Evolutionary conservation across 345 rosid genomes (phyloP).

Genomic region (Eucalyptus caleyi): DNA sequence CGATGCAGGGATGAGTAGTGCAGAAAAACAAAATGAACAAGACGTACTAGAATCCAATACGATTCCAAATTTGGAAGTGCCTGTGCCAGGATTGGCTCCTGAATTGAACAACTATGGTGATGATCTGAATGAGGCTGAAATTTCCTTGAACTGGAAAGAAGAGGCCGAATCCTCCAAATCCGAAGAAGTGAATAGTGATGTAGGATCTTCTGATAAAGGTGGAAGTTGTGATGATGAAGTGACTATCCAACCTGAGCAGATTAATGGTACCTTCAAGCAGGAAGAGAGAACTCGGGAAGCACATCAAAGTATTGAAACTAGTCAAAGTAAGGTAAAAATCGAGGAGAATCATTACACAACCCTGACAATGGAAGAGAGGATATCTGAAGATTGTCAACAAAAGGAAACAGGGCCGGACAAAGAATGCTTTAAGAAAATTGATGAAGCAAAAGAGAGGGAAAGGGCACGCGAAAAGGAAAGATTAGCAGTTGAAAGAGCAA

Average conservation of each 20-base stretch:
- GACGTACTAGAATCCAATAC: conserved; percentile 4
- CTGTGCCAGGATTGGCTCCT: conserved; percentile 16
- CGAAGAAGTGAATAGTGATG: background rate
- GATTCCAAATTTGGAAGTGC: conserved; percentile 13
- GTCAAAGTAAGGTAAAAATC: conserved; percentile 8
- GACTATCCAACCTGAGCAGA: background rate
- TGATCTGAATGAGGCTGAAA: conserved; percentile 1
- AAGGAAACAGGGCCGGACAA: conserved; percentile 27
- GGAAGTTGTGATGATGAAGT: background rate
- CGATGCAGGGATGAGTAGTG: conserved; percentile 9
- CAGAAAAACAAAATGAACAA: conserved; percentile 17
- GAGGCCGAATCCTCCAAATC: background rate
- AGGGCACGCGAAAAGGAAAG: conserved; percentile 61
- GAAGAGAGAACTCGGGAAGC: conserved; percentile 11
- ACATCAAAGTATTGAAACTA: conserved; percentile 4
- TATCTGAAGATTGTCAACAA: conserved; percentile 17
- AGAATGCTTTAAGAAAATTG: conserved; percentile 18
- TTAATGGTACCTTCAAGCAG: background rate
- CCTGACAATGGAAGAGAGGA: conserved; percentile 25
- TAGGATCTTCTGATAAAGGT: background rate
- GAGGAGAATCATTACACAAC: conserved; percentile 23
- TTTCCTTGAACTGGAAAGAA: background rate
- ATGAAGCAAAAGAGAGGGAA: conserved; percentile 40
- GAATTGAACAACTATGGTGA: background rate
- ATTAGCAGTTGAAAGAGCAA: conserved; percentile 81